Conservation (phyloP, 2,329 filamentous ascomycete genomes). For the Penicillium sp. region DNA sequence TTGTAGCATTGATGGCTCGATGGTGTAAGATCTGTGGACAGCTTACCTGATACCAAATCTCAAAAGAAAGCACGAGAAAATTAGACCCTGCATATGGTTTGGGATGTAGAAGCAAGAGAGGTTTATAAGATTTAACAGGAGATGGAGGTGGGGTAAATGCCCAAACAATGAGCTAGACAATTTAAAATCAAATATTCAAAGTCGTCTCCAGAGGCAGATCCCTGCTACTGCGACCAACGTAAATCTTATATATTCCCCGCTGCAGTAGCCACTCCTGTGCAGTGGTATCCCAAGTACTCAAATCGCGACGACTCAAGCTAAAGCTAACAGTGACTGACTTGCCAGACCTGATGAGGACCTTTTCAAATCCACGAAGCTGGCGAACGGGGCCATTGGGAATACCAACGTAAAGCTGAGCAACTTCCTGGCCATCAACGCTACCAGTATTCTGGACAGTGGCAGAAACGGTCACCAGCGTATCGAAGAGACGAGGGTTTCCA, state of each 20-base stretch:
- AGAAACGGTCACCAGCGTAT: slow-evolving; percentile 48
- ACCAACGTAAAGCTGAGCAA: slow-evolving; percentile 57
- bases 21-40: too few species aligned
- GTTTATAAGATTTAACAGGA: too few species aligned
- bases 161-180: background rate
- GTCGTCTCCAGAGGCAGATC: slow-evolving; percentile 18
- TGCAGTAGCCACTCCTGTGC: slow-evolving; percentile 23
- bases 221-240: slow-evolving; percentile 25
- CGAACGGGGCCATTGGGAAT: slow-evolving; percentile 33
- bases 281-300: slow-evolving; percentile 31
- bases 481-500: slow-evolving; percentile 57
- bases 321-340: slow-evolving; percentile 46
- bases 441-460: slow-evolving; percentile 55
- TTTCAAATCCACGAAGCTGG: slow-evolving; percentile 56
- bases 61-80: too few species aligned
- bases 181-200: background rate
- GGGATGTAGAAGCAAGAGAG: too few species aligned
- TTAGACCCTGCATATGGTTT: too few species aligned
- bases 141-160: too few species aligned
- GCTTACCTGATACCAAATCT: too few species aligned
- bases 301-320: slow-evolving; percentile 36
- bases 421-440: slow-evolving; percentile 45
- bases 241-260: slow-evolving; percentile 13
- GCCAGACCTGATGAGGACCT: slow-evolving; percentile 45
- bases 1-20: too few species aligned